Conservation (phyloP, 2,329 filamentous ascomycete genomes). For the Penicillium sp. region DNA sequence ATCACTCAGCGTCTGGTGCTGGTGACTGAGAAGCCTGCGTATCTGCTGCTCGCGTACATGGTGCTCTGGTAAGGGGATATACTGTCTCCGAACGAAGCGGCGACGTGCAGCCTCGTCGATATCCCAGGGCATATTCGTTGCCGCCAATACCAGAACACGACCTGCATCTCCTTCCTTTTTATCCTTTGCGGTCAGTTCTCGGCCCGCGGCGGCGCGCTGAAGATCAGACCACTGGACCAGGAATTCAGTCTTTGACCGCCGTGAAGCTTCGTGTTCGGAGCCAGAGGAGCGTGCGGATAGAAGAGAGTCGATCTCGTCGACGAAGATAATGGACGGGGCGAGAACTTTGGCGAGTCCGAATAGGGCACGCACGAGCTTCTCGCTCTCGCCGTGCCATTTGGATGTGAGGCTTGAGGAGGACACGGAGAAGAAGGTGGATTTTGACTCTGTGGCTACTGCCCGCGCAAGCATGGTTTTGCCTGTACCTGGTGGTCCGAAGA, state of each 20-base stretch:
- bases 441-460: conserved; percentile 89
- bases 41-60: conserved; percentile 76
- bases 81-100: conserved; percentile 87
- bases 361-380: conserved; percentile 89
- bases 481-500: conserved; percentile 96
- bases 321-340: conserved; percentile 94
- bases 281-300: conserved; percentile 71
- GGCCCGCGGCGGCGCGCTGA: conserved; percentile 82
- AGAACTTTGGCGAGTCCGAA: conserved; percentile 85
- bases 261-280: conserved; percentile 85
- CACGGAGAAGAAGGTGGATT: conserved; percentile 94
- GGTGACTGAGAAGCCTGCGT: conserved; percentile 71
- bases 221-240: conserved; percentile 96
- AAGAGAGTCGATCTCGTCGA: conserved; percentile 95
- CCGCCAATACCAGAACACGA: conserved; percentile 84
- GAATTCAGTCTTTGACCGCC: conserved; percentile 95
- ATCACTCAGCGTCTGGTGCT: conserved; percentile 73
- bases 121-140: conserved; percentile 94
- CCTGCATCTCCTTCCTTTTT: conserved; percentile 74
- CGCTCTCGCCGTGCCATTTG: conserved; percentile 92
- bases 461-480: conserved; percentile 97
- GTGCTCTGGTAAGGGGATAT: conserved; percentile 87
- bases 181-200: conserved; percentile 58
- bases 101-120: conserved; percentile 92
- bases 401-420: conserved; percentile 90